These are phyloP conservation scores for Aegilops umbellulata DNA, from an alignment of 176 grass and related monocot genomes.

Conservation along the genomic window DNA sequence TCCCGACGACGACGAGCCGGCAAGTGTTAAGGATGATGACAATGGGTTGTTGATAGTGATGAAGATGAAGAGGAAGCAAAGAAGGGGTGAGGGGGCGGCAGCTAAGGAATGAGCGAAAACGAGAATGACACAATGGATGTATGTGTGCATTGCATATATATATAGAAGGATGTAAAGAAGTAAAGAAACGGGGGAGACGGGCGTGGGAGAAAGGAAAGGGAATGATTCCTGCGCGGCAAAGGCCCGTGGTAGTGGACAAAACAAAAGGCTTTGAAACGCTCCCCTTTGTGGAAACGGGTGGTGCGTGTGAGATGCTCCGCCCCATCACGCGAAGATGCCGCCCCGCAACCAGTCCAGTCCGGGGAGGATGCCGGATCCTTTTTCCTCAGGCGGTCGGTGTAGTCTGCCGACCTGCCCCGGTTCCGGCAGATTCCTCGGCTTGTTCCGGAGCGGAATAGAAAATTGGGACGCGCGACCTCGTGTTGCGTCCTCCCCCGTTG, in stretches of 20 bases:
- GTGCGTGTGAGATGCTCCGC: conserved; percentile 16
- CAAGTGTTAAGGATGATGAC: neutral
- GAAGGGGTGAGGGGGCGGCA: neutral
- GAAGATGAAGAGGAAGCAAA: neutral
- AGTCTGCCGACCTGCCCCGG: no score
- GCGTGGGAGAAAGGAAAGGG: neutral
- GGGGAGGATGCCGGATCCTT: no score
- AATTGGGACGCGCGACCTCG: neutral
- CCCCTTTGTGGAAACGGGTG: conserved; percentile 3
- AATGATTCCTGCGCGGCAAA: conserved; percentile 17
- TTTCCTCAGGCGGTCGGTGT: no score
- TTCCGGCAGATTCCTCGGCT: no score
- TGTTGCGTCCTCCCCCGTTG: neutral
- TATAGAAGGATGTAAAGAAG: neutral
- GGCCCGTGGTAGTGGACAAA: neutral
- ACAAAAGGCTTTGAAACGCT: neutral
- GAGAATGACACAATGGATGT: neutral
- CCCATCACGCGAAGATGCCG: neutral
- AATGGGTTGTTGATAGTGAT: neutral
- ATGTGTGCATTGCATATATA: neutral
- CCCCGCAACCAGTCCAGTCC: neutral
- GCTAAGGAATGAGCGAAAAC: neutral
- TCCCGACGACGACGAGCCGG: neutral
- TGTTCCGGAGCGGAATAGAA: neutral
- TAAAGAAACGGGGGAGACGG: neutral